Evolutionary conservation across 2,329 filamentous ascomycete genomes (phyloP), one percentile per base, ranked within the genome.

Genomic region (Coniochaeta sp.): DNA sequence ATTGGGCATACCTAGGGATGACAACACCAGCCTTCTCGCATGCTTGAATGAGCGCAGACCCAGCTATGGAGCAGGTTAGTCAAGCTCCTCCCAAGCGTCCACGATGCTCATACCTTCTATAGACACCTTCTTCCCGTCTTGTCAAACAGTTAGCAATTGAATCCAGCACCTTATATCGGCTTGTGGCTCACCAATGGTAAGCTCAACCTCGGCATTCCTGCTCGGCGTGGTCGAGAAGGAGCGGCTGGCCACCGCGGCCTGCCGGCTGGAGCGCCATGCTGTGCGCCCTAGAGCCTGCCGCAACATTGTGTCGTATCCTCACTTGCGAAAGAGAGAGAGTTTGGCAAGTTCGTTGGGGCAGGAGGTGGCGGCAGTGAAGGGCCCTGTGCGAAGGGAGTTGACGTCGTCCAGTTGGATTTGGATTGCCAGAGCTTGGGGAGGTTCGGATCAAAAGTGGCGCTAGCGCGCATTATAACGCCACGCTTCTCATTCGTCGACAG

Each of bases 61-160:
- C 93, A 78, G 93, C 93, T 96, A 59, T 60, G 62, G 73, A 81
- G 71, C 81, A 73, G 63, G 66, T 68, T 60, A 63, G 61, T 44
- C 31, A 38, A 22, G 28, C 54, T 31, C 59, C 57, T 43, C 57
- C 58, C 58, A 59, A 65, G 63, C 57, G 63, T 38, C 33, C 57
- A 34, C 17, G 9, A 57, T 7, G 5, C 54, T 9, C 54, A 57
- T 88, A 96, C 92, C 91, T 90, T 97, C 92, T 75, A 99, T 92
- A 64, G 92, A 96, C 60, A 99, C 89, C 79, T 97, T 96, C 83
- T 96, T 96, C 74, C 93, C 95, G 86, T 99, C 93, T 93, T 73
- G 52, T 67, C 54, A 61, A 47, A 52, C 19, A 44, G 62, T 66
- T 63, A 62, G 64, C 52, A 64, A 44, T n/a, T 40, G 58, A 40